Evolutionary conservation across 2,329 filamentous ascomycete genomes (phyloP), one percentile per base, ranked within the genome.

Genomic region (Colletotrichum destructivum): DNA sequence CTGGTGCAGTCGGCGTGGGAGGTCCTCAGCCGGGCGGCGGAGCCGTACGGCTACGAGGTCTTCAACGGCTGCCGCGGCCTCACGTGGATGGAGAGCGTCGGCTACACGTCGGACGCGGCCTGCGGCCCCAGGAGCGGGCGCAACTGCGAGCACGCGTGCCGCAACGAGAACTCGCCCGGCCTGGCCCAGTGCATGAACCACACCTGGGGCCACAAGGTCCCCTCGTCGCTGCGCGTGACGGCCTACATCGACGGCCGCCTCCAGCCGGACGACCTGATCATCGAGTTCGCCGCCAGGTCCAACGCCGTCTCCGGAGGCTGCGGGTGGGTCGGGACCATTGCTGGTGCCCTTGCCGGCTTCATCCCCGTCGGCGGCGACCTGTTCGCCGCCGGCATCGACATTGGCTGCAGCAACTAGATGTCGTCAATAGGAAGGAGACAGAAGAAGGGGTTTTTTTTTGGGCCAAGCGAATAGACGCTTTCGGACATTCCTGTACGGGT

Each of bases 1-100:
- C 62, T 75, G 13, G 62, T 75, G 2, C 52, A 69, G 26, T 66
- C 73, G 13, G 61, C 73, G 65, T 75, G 69, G 69, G 64, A 75
- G 65, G 59, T 66, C 3, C 62, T 75, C 42, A 52, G 52, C 42
- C 42, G 31, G 21, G 47, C 70, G 18, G 42, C 64, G 15, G 49
- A 75, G 9, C 66, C 69, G 4, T 67, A 62, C 21, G 63, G 60
- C 11, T 75, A 74, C 62, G 65, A 74, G 49, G 54, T 74, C 49
- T 75, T 60, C 63, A 59, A 62, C 51, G 62, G 66, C 18, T 75
- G 73, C 63, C 61, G 62, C 23, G 73, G 73, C 38, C 56, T 66
- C 12, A 55, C 63, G 11, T 75, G 72, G 73, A 62, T 66, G 69
- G 73, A 75, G 18, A 54, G 69, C 35, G 62, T 70, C 8, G 47